Conservation (phyloP, 2,329 filamentous ascomycete species). For the Didymella glomerata region DNA sequence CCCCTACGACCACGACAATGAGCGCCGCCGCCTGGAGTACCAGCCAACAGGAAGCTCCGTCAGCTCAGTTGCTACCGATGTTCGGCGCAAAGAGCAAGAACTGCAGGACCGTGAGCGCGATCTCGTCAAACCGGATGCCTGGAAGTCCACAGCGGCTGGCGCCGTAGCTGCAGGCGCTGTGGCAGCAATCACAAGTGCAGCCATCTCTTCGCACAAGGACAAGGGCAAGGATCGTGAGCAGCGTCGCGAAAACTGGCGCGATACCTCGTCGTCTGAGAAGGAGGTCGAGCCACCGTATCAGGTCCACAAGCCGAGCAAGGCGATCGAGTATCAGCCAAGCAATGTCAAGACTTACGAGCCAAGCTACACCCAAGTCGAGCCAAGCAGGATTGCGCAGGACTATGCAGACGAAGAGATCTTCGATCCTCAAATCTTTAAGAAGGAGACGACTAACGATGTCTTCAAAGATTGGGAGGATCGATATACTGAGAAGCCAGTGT, state of each 20-base stretch:
- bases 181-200: constrained; percentile 42
- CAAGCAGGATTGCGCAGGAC: constrained; percentile 45
- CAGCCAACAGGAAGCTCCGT: constrained; percentile 43
- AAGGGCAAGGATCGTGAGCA: constrained; percentile 27
- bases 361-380: constrained; percentile 47
- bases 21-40: constrained; percentile 37
- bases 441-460: constrained; percentile 52
- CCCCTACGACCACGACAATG: constrained; percentile 36
- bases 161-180: constrained; percentile 47
- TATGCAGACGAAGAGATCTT: constrained; percentile 57
- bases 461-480: constrained; percentile 55
- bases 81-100: constrained; percentile 47
- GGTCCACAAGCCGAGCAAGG: constrained; percentile 37
- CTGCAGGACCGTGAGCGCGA: constrained; percentile 47
- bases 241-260: constrained; percentile 22
- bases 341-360: constrained; percentile 39
- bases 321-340: constrained; percentile 33
- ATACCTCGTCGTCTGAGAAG: constrained; percentile 16
- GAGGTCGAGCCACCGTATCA: constrained; percentile 10
- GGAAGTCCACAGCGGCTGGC: constrained; percentile 51
- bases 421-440: constrained; percentile 57
- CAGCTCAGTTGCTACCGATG: constrained; percentile 42
- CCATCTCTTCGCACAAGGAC: constrained; percentile 42
- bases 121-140: constrained; percentile 44
- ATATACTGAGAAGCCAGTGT: constrained; percentile 51